phyloP scores from a whole-genome alignment of 352 stramenopile genomes.

The Globisporangium emineosum region DNA sequence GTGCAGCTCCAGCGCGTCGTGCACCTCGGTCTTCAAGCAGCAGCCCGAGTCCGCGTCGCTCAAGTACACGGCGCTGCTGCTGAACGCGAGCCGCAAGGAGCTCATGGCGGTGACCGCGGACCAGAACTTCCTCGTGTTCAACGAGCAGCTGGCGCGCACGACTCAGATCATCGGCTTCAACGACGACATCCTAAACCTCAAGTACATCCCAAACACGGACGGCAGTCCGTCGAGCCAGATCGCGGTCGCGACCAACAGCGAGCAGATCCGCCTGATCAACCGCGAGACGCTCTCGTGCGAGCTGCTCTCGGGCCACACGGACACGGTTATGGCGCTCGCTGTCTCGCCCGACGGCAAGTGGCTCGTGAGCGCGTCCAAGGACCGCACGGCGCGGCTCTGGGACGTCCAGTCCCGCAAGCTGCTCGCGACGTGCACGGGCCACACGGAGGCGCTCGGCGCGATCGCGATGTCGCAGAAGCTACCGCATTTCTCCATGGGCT shows the following conservation, averaged over 20 bases:
- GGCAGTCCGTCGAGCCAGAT: constrained; percentile 64
- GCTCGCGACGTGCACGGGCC: constrained; percentile 87
- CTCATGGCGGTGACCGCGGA: constrained; percentile 78
- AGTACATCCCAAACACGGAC: constrained; percentile 85
- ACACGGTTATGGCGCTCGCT: constrained; percentile 97
- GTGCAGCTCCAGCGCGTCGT: constrained; percentile 33
- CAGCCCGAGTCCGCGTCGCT: constrained; percentile 42
- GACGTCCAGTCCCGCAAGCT: constrained; percentile 73
- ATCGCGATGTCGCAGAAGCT: constrained; percentile 91
- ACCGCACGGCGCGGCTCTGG: constrained; percentile 93
- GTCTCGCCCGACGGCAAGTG: constrained; percentile 84
- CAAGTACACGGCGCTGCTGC: constrained; percentile 51
- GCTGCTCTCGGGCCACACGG: constrained; percentile 95
- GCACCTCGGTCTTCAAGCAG: constrained; percentile 47
- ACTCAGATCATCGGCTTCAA: constrained; percentile 92
- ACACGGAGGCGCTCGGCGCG: constrained; percentile 94
- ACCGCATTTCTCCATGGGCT: constrained; percentile 62
- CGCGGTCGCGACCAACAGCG: constrained; percentile 95
- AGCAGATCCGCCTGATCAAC: constrained; percentile 94
- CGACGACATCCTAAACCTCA: constrained; percentile 97
- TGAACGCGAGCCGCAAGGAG: constrained; percentile 51
- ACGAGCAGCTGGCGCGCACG: constrained; percentile 59
- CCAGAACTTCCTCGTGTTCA: constrained; percentile 87
- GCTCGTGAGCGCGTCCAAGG: constrained; percentile 94
- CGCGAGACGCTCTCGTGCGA: constrained; percentile 90